Evolutionary conservation across 768 basidiomycete species (phyloP).

Genomic region (Serpula lacrymans): DNA sequence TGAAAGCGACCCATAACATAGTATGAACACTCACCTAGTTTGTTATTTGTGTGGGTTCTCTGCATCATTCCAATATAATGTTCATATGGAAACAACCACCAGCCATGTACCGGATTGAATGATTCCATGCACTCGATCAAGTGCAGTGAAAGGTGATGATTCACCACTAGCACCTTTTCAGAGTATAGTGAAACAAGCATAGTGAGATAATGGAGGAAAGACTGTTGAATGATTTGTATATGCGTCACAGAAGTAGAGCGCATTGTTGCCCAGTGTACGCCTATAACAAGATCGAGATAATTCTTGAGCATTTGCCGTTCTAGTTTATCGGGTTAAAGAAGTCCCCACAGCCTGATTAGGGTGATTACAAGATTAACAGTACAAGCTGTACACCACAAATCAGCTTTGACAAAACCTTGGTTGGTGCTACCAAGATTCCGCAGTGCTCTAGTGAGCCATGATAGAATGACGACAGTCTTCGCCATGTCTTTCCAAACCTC

Average conservation of each 20-base stretch:
- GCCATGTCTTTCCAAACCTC: no score
- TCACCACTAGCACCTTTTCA: not conserved
- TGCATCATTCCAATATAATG: conserved; percentile 14
- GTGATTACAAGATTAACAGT: not conserved
- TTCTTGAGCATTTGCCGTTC: not conserved
- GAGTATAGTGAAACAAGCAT: not conserved
- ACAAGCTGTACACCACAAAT: not conserved
- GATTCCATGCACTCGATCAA: no score
- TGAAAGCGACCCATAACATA: no score
- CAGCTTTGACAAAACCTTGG: not conserved
- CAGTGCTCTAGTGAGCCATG: no score
- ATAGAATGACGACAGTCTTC: no score
- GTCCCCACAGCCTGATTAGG: no score
- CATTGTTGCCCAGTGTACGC: conserved; percentile 1
- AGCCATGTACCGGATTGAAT: no score
- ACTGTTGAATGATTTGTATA: not conserved
- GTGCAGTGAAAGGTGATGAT: not conserved
- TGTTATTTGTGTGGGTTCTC: no score
- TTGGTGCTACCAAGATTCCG: no score
- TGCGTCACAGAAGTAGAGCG: conserved; percentile 2
- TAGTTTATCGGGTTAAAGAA: not conserved
- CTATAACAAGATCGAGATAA: conserved; percentile 1
- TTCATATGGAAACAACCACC: no score
- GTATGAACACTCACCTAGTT: no score
- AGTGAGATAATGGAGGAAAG: not conserved